Evolutionary conservation across 441 rosid species (phyloP).

Genomic region (Populus hybrid): DNA sequence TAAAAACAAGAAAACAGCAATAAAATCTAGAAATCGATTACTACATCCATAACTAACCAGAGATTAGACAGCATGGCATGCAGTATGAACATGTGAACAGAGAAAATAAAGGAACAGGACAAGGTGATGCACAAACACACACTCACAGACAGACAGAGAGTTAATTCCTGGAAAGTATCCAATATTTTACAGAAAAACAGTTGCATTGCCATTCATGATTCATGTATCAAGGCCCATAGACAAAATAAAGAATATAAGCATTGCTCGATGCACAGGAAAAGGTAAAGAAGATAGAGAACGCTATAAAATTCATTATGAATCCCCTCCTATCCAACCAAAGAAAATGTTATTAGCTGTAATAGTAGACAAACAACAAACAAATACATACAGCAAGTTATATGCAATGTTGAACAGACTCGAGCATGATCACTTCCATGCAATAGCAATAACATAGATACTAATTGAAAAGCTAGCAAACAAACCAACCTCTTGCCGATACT

Average conservation of each 20-base stretch:
- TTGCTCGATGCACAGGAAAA: not conserved
- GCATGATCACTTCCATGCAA: not conserved
- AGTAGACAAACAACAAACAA: not conserved
- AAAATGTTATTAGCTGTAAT: not conserved
- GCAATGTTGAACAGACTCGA: not conserved
- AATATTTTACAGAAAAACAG: not conserved
- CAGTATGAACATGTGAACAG: not conserved
- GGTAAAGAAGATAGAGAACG: too few relatives aligned
- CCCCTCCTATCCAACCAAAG: not conserved
- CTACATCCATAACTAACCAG: not conserved
- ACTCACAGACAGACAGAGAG: too few relatives aligned
- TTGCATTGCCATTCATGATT: not conserved
- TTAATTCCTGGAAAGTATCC: not conserved
- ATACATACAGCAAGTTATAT: not conserved
- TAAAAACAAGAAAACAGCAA: not conserved
- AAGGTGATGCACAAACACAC: too few relatives aligned
- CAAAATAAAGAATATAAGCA: not conserved
- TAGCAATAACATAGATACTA: not conserved
- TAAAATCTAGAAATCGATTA: not conserved
- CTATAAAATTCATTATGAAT: not conserved
- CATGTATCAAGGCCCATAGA: not conserved
- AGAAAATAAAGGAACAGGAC: not conserved
- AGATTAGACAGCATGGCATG: not conserved
- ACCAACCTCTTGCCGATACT: conserved; percentile 85
- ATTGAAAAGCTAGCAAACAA: not conserved